A percentile compares a stretch with the other conserved stretches of the same genome.
Evolutionary conservation across 2,329 filamentous ascomycete genomes (phyloP).

Genomic region (Knufia petricola): DNA sequence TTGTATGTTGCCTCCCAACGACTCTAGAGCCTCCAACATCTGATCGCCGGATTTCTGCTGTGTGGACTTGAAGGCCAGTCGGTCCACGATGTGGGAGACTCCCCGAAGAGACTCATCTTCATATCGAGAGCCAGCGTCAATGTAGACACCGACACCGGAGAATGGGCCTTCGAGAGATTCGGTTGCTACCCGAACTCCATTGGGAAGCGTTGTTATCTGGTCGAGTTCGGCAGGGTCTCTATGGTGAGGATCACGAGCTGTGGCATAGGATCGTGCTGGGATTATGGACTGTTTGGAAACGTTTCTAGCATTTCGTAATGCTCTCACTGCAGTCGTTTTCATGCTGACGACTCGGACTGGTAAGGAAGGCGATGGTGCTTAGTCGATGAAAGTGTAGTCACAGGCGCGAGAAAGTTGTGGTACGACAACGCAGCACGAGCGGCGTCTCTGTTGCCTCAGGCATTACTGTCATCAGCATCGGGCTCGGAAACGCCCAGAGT

Average conservation of each 20-base stretch:
- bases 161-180: slow-evolving; percentile 92
- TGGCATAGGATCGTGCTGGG: slow-evolving; percentile 19
- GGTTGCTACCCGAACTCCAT: slow-evolving; percentile 88
- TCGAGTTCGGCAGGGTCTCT: slow-evolving; percentile 75
- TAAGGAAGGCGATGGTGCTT: not conserved
- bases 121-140: slow-evolving; percentile 90
- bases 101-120: slow-evolving; percentile 78
- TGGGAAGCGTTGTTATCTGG: slow-evolving; percentile 75
- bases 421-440: not conserved
- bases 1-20: slow-evolving; percentile 88
- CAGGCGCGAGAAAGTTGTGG: not conserved
- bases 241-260: slow-evolving; percentile 17
- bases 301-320: slow-evolving; percentile 16
- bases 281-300: slow-evolving; percentile 10
- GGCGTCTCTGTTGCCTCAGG: too few relatives aligned
- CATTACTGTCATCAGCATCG: too few relatives aligned
- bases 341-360: slow-evolving; percentile 10
- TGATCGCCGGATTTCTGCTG: slow-evolving; percentile 61
- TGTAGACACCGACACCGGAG: slow-evolving; percentile 87
- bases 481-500: too few relatives aligned
- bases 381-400: not conserved
- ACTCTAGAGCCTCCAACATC: slow-evolving; percentile 80
- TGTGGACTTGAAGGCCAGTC: slow-evolving; percentile 88
- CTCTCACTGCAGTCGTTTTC: slow-evolving; percentile 17
- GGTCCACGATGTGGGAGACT: slow-evolving; percentile 91